These are phyloP conservation scores for Aspergillus carbonarius DNA, from an alignment of 2,329 filamentous ascomycete species.

Conservation along the genomic window DNA sequence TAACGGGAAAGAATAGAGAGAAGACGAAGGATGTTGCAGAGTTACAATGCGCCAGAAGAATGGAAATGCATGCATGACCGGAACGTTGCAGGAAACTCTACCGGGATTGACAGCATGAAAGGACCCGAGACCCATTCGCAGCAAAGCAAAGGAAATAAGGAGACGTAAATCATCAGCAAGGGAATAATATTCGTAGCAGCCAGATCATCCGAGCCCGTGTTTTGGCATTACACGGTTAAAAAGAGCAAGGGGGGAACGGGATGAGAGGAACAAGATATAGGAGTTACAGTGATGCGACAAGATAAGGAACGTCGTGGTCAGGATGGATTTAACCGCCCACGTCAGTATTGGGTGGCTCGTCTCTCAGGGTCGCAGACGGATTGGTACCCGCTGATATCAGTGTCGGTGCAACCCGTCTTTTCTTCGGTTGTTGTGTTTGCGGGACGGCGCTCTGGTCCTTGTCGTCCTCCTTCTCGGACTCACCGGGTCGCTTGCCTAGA, in stretches of 20 bases:
- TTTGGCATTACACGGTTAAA: conserved; percentile 9
- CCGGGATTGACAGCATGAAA: background rate
- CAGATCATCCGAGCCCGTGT: background rate
- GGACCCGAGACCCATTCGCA: background rate
- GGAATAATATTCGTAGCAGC: background rate
- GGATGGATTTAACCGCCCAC: conserved; percentile 14
- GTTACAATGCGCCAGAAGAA: conserved; percentile 2
- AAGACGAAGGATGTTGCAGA: background rate
- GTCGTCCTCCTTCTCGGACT: conserved; percentile 47
- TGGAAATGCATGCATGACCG: conserved; percentile 1
- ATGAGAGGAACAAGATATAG: background rate
- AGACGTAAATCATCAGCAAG: conserved; percentile 15
- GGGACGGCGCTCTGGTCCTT: conserved; percentile 47
- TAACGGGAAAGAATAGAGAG: background rate
- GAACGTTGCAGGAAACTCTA: background rate
- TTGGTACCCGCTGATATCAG: conserved; percentile 45
- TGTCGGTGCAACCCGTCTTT: conserved; percentile 69
- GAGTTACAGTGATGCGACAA: conserved; percentile 3
- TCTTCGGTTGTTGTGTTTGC: conserved; percentile 54
- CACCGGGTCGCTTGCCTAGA: conserved; percentile 52
- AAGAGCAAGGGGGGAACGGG: conserved; percentile 4
- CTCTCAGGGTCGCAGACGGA: conserved; percentile 11
- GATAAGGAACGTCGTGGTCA: background rate
- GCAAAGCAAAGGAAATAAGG: background rate
- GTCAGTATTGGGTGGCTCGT: conserved; percentile 15